Evolutionary conservation across 2,329 filamentous ascomycete genomes (phyloP).

Genomic region (Thelonectria blattea): DNA sequence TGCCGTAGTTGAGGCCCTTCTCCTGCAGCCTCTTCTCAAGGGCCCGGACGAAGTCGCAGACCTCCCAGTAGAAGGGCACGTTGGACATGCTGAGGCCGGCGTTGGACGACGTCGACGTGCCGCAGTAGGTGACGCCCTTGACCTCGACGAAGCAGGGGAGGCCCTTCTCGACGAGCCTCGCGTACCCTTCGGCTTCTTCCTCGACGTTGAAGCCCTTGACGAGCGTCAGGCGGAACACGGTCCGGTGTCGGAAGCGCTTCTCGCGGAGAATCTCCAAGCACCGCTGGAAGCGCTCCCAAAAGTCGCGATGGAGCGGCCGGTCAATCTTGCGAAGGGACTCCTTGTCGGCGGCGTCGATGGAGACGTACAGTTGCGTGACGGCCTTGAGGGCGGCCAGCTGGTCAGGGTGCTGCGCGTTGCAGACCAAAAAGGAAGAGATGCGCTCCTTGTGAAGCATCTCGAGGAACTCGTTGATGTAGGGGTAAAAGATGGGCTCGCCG

Average conservation of each 20-base stretch:
- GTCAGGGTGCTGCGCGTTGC: conserved; percentile 95
- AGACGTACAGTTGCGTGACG: conserved; percentile 95
- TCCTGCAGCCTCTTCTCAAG: conserved; percentile 72
- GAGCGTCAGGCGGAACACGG: conserved; percentile 91
- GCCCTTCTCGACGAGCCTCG: conserved; percentile 82
- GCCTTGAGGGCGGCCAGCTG: conserved; percentile 81
- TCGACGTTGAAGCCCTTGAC: conserved; percentile 99
- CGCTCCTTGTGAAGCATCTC: conserved; percentile 81
- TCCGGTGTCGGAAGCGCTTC: conserved; percentile 84
- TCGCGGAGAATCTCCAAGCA: conserved; percentile 89
- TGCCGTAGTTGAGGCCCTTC: conserved; percentile 81
- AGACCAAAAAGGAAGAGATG: conserved; percentile 94
- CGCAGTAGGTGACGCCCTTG: conserved; percentile 97
- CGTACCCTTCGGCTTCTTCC: conserved; percentile 89
- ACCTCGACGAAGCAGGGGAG: conserved; percentile 93
- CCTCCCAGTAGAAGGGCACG: conserved; percentile 94
- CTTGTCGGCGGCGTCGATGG: conserved; percentile 91
- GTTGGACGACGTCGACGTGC: conserved; percentile 81
- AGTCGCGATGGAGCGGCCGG: conserved; percentile 90
- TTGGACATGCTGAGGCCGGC: conserved; percentile 96
- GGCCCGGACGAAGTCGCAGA: conserved; percentile 79
- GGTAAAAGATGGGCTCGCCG: conserved; percentile 98
- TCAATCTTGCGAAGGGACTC: conserved; percentile 90
- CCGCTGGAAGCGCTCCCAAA: conserved; percentile 93
- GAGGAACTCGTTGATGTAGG: conserved; percentile 93